These are phyloP conservation scores for Dimargaris xerosporica DNA, from an alignment of 192 early-diverging fungal species.

Conservation along the genomic window DNA sequence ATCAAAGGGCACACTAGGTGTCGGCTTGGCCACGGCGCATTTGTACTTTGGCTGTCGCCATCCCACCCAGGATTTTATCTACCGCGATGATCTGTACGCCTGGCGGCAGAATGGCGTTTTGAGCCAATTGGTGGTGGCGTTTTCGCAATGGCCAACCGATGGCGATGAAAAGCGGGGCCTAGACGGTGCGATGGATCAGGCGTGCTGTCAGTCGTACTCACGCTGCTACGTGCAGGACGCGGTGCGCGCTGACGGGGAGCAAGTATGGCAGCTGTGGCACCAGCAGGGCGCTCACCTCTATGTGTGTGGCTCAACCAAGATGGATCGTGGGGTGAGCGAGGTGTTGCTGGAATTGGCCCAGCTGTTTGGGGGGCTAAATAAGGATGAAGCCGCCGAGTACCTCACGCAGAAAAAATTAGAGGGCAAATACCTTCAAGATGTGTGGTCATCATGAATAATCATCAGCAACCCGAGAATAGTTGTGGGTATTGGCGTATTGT, in stretches of 20 bases:
- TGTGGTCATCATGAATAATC: not conserved
- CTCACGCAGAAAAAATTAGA: not conserved
- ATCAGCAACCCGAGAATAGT: too few relatives aligned
- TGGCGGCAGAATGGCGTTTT: constrained; percentile 30
- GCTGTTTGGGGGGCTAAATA: not conserved
- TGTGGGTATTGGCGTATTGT: too few relatives aligned
- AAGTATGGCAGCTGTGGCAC: not conserved
- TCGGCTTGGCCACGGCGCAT: constrained; percentile 23
- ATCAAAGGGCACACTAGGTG: constrained; percentile 12
- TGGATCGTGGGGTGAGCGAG: constrained; percentile 2
- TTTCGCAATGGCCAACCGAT: not conserved
- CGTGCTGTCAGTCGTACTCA: not conserved
- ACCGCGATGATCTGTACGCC: constrained; percentile 40
- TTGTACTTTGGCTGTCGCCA: constrained; percentile 79
- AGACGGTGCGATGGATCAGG: not conserved
- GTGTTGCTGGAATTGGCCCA: not conserved
- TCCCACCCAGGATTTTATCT: constrained; percentile 49
- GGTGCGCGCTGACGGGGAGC: not conserved
- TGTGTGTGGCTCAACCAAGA: constrained; percentile 6
- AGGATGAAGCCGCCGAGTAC: not conserved
- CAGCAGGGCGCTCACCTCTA: not conserved
- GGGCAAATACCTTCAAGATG: constrained; percentile 6
- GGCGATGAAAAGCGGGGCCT: not conserved
- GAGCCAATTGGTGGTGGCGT: constrained; percentile 21
- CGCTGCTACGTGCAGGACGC: constrained; percentile 2